phyloP scores from a whole-genome alignment of 2,329 filamentous ascomycete genomes.

The Penicillium verrucosum region DNA sequence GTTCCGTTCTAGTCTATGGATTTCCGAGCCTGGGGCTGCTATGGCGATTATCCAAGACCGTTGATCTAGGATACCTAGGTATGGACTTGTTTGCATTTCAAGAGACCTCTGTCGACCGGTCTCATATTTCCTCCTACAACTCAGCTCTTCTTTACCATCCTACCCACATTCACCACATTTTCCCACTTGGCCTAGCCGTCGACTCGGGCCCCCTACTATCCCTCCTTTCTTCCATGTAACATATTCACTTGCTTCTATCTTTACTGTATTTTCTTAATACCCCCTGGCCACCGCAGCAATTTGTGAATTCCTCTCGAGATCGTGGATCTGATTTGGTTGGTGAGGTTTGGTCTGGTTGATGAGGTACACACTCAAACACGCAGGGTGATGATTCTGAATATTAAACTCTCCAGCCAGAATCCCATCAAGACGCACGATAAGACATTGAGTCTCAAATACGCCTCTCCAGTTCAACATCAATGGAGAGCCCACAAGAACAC shows the following conservation, averaged over 20 bases:
- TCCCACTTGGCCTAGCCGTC: background rate
- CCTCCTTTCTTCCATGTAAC: background rate
- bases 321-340: background rate
- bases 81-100: background rate
- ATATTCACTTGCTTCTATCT: background rate
- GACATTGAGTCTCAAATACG: background rate
- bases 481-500: background rate
- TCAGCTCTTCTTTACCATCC: background rate
- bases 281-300: no score
- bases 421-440: background rate
- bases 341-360: background rate
- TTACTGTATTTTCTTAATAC: no score
- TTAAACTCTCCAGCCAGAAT: background rate
- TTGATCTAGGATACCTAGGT: background rate
- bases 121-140: no score
- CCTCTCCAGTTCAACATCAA: background rate
- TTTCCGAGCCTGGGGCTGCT: background rate
- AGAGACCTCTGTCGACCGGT: no score
- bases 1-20: background rate
- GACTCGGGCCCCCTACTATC: no score
- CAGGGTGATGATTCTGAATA: background rate
- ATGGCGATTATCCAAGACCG: background rate
- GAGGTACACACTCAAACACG: background rate
- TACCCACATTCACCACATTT: background rate
- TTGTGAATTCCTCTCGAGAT: background rate